A percentile compares a stretch with the other conserved stretches of the same genome.
Evolutionary conservation across 306 rosid species (phyloP).

Genomic region (Inga oerstediana): DNA sequence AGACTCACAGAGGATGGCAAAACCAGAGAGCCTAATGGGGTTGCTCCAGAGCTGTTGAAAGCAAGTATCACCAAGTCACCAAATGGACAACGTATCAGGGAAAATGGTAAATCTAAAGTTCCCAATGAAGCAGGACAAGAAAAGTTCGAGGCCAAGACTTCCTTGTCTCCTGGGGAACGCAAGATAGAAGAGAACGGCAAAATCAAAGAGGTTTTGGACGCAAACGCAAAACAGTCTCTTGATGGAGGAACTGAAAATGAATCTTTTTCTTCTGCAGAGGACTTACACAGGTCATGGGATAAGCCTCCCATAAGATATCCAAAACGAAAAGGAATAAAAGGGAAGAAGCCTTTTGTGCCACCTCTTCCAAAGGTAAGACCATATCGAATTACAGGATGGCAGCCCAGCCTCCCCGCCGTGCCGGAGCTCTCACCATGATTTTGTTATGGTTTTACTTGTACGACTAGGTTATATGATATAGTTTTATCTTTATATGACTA

Average conservation of each 20-base stretch:
- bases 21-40: constrained; percentile 13
- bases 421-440: constrained; percentile 78
- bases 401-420: constrained; percentile 76
- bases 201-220: constrained; percentile 29
- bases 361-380: constrained; percentile 61
- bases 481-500: not conserved
- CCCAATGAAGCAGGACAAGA: constrained; percentile 20
- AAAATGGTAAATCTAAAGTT: constrained; percentile 5
- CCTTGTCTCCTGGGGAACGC: constrained; percentile 2
- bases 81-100: constrained; percentile 28
- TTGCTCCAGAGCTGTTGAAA: constrained; percentile 28
- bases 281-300: constrained; percentile 43
- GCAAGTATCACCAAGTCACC: constrained; percentile 33
- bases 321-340: constrained; percentile 45
- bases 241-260: constrained; percentile 38
- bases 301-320: constrained; percentile 32
- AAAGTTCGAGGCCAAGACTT: not conserved
- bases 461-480: constrained; percentile 9
- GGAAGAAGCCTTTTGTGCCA: constrained; percentile 60
- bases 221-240: constrained; percentile 2
- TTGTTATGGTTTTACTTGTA: constrained; percentile 19
- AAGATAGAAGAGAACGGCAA: constrained; percentile 25
- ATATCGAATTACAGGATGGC: constrained; percentile 54
- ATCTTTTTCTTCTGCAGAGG: constrained; percentile 43
- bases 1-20: constrained; percentile 35